Base-by-base conservation (phyloP, 2,329 filamentous ascomycete genomes). In the Colletotrichum agaves region DNA sequence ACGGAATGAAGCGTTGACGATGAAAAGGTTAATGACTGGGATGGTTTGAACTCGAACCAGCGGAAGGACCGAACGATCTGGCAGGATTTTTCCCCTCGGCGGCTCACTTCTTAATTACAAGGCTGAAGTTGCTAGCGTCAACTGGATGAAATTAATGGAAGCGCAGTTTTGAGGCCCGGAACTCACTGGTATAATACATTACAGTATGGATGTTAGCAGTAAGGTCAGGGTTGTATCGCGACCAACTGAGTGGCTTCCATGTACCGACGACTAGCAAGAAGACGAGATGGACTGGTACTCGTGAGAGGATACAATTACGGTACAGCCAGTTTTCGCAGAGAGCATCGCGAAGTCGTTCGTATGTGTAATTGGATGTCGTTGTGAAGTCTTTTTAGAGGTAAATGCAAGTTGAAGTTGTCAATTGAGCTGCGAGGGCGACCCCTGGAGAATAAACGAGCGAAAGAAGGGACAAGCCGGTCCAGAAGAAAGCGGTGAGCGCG, bases 381-480 rank as follows among this genome's bases (percentile, higher is more conserved):
- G 17, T 53, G 13, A 41, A 37, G 15, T 13, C 55, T 66, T 56
- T 23, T 61, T 12, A 50, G 46, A 43, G 61, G 46, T 19, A 47
- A 21, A 37, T 21, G 67, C 43, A 49, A 49, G 46, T 37, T 55
- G 59, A 53, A 50, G 49, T 19, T 53, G 49, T 50, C 27, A 43
- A 61, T 46, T 58, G 53, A 23, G 35, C 39, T 60, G 50, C 53
- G 62, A 66, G 67, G 69, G 35, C 66, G 35, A 70, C 57, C 69
- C 69, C 47, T 61, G 69, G 47, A 56, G 52, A 33, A 52, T 49
- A 61, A 70, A 70, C 55, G 69, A 69, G 62, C 52, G 69, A 69
- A 21, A 44, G 63, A 67, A 68, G 65, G 67, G 59, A 53, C 57
- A 69, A 56, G 49, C 66, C 52, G 60, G 61, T 41, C 46, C 53